These are phyloP conservation scores for Marasmius oreades DNA, from an alignment of 1,284 basidiomycete species.

Conservation along the genomic window DNA sequence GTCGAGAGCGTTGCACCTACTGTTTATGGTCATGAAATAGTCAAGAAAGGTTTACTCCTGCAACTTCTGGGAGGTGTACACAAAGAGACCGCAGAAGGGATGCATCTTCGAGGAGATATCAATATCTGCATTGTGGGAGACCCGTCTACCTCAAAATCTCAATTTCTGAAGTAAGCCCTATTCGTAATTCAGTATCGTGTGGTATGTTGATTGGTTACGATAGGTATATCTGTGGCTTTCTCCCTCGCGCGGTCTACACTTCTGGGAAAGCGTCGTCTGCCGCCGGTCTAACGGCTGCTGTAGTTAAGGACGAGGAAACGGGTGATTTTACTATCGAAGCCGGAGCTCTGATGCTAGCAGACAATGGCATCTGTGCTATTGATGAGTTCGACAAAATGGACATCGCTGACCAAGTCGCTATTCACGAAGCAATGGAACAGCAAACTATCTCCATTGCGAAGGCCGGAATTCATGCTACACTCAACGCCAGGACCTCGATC, in stretches of 20 bases:
- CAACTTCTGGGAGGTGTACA: slow-evolving; percentile 99
- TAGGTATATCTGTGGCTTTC: slow-evolving; percentile 98
- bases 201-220: slow-evolving; percentile 2
- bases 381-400: slow-evolving; percentile 99
- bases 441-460: slow-evolving; percentile 99
- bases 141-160: slow-evolving; percentile 95
- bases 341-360: slow-evolving; percentile 97
- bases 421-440: slow-evolving; percentile 99
- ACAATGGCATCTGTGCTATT: slow-evolving; percentile 99
- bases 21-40: slow-evolving; percentile 97
- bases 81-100: slow-evolving; percentile 95
- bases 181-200: background rate
- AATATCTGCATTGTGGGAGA: slow-evolving; percentile 99
- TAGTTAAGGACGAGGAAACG: slow-evolving; percentile 98
- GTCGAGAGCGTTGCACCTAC: slow-evolving; percentile 97
- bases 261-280: slow-evolving; percentile 99
- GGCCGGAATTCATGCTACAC: slow-evolving; percentile 97
- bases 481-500: slow-evolving; percentile 97
- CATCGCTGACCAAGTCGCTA: slow-evolving; percentile 96
- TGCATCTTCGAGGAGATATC: slow-evolving; percentile 96
- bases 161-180: slow-evolving; percentile 87
- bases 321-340: slow-evolving; percentile 99
- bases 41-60: slow-evolving; percentile 96
- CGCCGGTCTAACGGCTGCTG: slow-evolving; percentile 97
- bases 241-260: slow-evolving; percentile 97